Evolutionary conservation across 2,329 filamentous ascomycete genomes (phyloP).

Genomic region (Moelleriella libera): DNA sequence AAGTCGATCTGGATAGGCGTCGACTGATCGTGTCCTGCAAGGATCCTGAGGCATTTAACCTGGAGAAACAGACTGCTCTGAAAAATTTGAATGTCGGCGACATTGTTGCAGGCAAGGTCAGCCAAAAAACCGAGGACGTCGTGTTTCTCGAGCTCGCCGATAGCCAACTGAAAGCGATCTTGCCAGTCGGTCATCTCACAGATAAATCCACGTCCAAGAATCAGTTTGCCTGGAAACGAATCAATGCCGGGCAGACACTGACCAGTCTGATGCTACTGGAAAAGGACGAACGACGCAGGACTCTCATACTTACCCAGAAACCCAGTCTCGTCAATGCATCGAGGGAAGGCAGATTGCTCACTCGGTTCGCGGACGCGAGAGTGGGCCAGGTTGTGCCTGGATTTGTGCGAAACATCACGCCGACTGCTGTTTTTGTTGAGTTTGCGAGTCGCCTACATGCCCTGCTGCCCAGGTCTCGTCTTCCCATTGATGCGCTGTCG

Average conservation of each 20-base stretch:
- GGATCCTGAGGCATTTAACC: slow-evolving; percentile 63
- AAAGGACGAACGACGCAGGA: slow-evolving; percentile 64
- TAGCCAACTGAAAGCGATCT: slow-evolving; percentile 60
- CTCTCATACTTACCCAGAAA: slow-evolving; percentile 70
- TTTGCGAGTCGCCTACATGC: slow-evolving; percentile 68
- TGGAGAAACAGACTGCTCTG: slow-evolving; percentile 63
- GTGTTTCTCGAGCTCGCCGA: slow-evolving; percentile 63
- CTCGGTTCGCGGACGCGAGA: slow-evolving; percentile 55
- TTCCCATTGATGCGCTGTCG: slow-evolving; percentile 54
- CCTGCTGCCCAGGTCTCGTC: slow-evolving; percentile 63
- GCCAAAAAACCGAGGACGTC: slow-evolving; percentile 67
- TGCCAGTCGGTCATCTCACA: slow-evolving; percentile 66
- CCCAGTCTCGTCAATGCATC: slow-evolving; percentile 65
- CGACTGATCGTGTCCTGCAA: slow-evolving; percentile 87
- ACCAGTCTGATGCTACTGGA: slow-evolving; percentile 74
- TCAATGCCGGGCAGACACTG: slow-evolving; percentile 72
- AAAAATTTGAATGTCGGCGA: slow-evolving; percentile 60
- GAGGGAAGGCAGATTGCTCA: slow-evolving; percentile 58
- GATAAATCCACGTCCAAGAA: slow-evolving; percentile 76
- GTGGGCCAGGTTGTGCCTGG: slow-evolving; percentile 57
- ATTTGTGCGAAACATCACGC: slow-evolving; percentile 74
- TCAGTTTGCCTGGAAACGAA: slow-evolving; percentile 60
- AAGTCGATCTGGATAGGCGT: slow-evolving; percentile 55
- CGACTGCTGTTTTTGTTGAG: slow-evolving; percentile 74
- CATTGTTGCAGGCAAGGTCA: slow-evolving; percentile 63